Evolutionary conservation across 768 basidiomycete genomes (phyloP), one percentile per base, ranked within the genome.

Genomic region (Brasilioporus rufonigricans): DNA sequence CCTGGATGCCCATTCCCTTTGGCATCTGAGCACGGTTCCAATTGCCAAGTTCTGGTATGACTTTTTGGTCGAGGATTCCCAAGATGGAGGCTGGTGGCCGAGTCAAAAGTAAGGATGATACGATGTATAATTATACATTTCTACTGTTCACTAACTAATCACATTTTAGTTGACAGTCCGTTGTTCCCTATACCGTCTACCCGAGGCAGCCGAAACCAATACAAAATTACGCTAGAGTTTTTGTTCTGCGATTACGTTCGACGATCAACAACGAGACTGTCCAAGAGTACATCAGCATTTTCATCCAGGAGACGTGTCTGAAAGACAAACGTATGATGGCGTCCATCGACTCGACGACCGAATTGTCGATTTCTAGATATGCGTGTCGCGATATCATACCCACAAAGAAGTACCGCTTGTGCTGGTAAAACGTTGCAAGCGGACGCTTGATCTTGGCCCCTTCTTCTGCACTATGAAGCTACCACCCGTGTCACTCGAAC

Each of bases 1-100:
- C 8, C 75, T 98, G 19, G 96, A 98, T 66, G 93, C 95, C 0
- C 97, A 98, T 69, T 79, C 93, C 3, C 72, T 98, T 16, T 98
- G 96, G 97, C 96, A 99, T 70, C 75, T 89, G 9, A 79, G 83
- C 4, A 99, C 96, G 0, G 87, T 81, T 1, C 87, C 87, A 0
- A 81, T 98, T 31, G 82, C 85, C 4, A 65, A 79, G 44, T 76
- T 81, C 44, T 98, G 96, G 94, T 98, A 96, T 63, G 74, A 80
- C n/a, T 95, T 96, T 62, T 68, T 95, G 29, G 65, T 89, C 8
- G 69, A 83, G 60, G 94, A 96, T 67, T 77, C 91, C 1, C 71
- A 77, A 45, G 87, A 92, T 60, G 73, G 75, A 12, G 83, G 84
- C 19, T 92, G 91, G 91, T 77, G 77, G 49, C 74, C 75, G 36